These are phyloP conservation scores for Fusarium brevicatenulatum DNA, from an alignment of 2,329 filamentous ascomycete species.

Conservation along the genomic window DNA sequence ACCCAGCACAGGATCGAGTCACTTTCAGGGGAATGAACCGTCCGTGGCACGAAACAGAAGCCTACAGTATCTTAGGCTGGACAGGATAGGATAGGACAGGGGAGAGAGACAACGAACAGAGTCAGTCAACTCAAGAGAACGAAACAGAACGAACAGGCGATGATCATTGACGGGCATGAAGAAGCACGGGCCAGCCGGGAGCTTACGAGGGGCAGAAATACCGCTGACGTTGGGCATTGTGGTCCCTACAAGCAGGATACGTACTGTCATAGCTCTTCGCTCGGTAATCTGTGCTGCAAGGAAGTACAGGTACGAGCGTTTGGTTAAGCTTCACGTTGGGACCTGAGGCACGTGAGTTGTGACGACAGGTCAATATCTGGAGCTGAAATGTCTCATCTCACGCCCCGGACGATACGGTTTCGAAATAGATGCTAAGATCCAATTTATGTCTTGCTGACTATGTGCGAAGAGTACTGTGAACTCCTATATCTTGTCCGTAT, in stretches of 20 bases:
- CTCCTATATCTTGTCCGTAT: not conserved
- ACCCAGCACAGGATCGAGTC: slow-evolving; percentile 32
- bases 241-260: slow-evolving; percentile 1
- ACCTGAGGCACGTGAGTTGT: slow-evolving; percentile 31
- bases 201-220: slow-evolving; percentile 36
- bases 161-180: slow-evolving; percentile 22
- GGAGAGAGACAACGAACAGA: slow-evolving; percentile 6
- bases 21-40: slow-evolving; percentile 29
- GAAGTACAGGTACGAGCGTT: slow-evolving; percentile 27
- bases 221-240: slow-evolving; percentile 39
- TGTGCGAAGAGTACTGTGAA: not conserved
- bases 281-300: slow-evolving; percentile 10
- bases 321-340: not conserved
- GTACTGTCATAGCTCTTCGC: slow-evolving; percentile 15
- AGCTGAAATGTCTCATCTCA: slow-evolving; percentile 29
- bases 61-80: not conserved
- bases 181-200: slow-evolving; percentile 39
- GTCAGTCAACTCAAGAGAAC: slow-evolving; percentile 8
- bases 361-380: slow-evolving; percentile 5
- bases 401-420: slow-evolving; percentile 10
- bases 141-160: slow-evolving; percentile 24
- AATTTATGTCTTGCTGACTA: slow-evolving; percentile 1
- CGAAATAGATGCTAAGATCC: not conserved
- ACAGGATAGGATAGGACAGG: not conserved
- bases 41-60: slow-evolving; percentile 24